These are phyloP conservation scores for Suillus decipiens DNA, from an alignment of 768 basidiomycete species.

Conservation along the genomic window DNA sequence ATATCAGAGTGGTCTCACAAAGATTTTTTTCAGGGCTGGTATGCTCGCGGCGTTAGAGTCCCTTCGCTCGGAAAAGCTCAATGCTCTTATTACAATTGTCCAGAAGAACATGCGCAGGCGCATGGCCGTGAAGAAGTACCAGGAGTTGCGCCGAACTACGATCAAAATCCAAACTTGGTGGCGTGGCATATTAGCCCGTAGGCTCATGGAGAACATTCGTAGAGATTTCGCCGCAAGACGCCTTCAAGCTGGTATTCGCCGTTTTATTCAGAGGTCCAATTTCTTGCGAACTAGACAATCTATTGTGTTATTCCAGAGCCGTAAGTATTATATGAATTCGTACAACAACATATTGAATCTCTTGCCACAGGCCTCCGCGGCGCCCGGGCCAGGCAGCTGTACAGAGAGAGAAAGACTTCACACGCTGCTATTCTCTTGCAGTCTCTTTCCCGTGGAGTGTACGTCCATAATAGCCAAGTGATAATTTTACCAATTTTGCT, in stretches of 20 bases:
- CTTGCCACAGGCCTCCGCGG: constrained; percentile 67
- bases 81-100: constrained; percentile 89
- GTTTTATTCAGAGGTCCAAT: constrained; percentile 70
- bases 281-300: constrained; percentile 65
- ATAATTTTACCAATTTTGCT: constrained; percentile 12
- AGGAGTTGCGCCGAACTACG: constrained; percentile 64
- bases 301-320: constrained; percentile 77
- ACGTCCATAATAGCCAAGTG: constrained; percentile 35
- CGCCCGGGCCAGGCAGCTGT: constrained; percentile 62
- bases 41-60: constrained; percentile 97
- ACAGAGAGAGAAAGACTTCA: constrained; percentile 52
- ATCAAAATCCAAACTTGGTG: constrained; percentile 94
- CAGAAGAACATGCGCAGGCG: constrained; percentile 96
- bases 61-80: constrained; percentile 83
- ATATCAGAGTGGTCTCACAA: constrained; percentile 95
- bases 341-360: constrained; percentile 5
- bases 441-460: constrained; percentile 87
- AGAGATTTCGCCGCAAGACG: constrained; percentile 73
- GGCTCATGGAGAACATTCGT: constrained; percentile 68
- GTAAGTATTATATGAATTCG: constrained; percentile 52
- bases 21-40: constrained; percentile 99
- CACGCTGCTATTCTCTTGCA: constrained; percentile 77
- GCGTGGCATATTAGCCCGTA: constrained; percentile 81
- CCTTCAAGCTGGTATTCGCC: constrained; percentile 72
- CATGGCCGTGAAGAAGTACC: constrained; percentile 82